phyloP scores from a whole-genome alignment of 306 rosid species.

The Hippophae tibetana region DNA sequence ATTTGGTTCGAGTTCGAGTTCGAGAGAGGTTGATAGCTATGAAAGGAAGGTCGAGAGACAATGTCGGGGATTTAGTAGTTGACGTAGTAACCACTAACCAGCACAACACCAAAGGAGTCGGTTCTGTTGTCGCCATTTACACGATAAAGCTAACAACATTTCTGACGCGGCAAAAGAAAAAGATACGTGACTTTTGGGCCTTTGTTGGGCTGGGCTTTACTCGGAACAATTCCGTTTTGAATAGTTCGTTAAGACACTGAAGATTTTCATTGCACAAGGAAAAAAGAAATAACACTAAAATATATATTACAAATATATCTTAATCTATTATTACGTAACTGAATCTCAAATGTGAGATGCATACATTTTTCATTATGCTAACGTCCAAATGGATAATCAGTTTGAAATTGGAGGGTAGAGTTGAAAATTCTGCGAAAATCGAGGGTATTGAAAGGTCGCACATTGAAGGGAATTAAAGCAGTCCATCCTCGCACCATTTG shows the following conservation, averaged over 20 bases:
- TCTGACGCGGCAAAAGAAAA: constrained; percentile 2
- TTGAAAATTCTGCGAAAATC: constrained; percentile 22
- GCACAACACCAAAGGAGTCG: background rate
- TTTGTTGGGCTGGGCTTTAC: too few species aligned
- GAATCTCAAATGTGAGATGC: too few species aligned
- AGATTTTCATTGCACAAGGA: too few species aligned
- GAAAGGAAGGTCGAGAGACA: constrained; percentile 33
- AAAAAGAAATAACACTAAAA: too few species aligned
- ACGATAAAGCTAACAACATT: background rate
- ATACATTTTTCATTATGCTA: too few species aligned
- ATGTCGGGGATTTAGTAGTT: constrained; percentile 21
- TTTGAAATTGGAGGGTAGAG: constrained; percentile 13
- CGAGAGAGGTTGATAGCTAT: constrained; percentile 11
- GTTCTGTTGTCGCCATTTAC: constrained; percentile 3
- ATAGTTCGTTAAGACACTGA: too few species aligned
- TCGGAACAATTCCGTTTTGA: too few species aligned
- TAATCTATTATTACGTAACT: too few species aligned
- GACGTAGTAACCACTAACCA: constrained; percentile 19
- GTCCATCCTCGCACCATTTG: background rate
- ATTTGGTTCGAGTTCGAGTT: background rate
- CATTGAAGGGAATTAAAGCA: background rate
- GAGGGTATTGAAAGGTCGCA: constrained; percentile 17
- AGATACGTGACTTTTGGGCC: too few species aligned
- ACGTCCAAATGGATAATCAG: background rate
- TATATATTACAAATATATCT: too few species aligned